Evolutionary conservation across 1,284 basidiomycete genomes (phyloP).

Genomic region (Sanghuangporus weigelae): DNA sequence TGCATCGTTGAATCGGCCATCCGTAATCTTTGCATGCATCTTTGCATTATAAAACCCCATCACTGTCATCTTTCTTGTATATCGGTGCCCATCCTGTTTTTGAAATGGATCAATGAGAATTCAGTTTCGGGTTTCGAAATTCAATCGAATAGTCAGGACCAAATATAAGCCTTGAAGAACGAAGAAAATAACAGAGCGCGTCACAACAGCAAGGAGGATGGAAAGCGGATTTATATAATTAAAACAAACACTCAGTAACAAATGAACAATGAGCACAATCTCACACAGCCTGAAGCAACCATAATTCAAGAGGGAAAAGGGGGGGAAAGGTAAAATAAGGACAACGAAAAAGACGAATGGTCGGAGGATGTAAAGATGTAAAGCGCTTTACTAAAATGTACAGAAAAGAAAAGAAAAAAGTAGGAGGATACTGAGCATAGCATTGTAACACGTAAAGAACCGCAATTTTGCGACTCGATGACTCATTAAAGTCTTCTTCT

Average conservation of each 20-base stretch:
- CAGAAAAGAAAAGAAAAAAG: conserved; percentile 11
- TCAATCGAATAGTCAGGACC: neutral
- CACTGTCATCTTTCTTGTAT: no score
- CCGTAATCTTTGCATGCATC: no score
- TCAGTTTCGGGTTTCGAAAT: no score
- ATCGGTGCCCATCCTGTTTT: no score
- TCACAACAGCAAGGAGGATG: neutral
- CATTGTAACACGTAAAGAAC: neutral
- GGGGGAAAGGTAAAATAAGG: conserved; percentile 3
- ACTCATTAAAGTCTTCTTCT: no score
- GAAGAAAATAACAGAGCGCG: neutral
- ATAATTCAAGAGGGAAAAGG: neutral
- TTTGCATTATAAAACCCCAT: no score
- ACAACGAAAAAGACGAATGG: neutral
- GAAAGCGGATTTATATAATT: neutral
- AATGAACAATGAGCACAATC: neutral
- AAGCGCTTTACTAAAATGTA: no score
- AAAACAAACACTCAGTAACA: neutral
- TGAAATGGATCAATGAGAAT: no score
- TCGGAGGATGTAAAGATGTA: conserved; percentile 1
- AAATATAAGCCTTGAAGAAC: neutral
- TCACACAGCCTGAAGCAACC: neutral
- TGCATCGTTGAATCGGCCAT: no score
- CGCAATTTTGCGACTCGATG: no score
- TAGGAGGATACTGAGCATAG: conserved; percentile 2